Percentiles rank a stretch among this genome's conserved stretches.
phyloP scores from a whole-genome alignment of 108 stramenopile genomes.

The Fragilaria crotonensis region DNA sequence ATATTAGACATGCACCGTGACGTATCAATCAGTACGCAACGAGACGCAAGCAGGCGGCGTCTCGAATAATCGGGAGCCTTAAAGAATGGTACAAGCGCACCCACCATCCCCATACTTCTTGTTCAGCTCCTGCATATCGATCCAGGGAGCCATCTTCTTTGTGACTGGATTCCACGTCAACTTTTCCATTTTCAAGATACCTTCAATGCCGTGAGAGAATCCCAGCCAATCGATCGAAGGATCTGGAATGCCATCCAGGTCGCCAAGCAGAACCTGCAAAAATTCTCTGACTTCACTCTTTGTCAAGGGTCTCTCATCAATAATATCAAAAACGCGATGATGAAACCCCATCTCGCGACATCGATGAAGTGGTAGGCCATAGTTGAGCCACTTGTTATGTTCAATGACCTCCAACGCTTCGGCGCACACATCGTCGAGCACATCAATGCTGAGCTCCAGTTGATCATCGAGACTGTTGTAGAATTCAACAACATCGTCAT shows the following conservation, averaged over 20 bases:
- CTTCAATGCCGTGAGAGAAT: slow-evolving; percentile 22
- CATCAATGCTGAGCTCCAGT: slow-evolving; percentile 61
- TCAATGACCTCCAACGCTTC: slow-evolving; percentile 66
- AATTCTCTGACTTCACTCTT: slow-evolving; percentile 53
- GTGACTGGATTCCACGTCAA: slow-evolving; percentile 48
- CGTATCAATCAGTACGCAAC: too few relatives aligned
- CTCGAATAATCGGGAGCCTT: too few relatives aligned
- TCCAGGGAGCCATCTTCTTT: slow-evolving; percentile 62
- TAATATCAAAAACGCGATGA: slow-evolving; percentile 55
- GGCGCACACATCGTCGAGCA: slow-evolving; percentile 66
- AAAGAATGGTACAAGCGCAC: too few relatives aligned
- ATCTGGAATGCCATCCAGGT: slow-evolving; percentile 33
- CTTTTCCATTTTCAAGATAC: slow-evolving; percentile 25
- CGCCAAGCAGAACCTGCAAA: slow-evolving; percentile 62
- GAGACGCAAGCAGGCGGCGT: too few relatives aligned
- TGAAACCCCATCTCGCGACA: slow-evolving; percentile 61
- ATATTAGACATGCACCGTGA: too few relatives aligned
- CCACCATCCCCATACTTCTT: slow-evolving; percentile 17
- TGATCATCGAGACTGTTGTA: slow-evolving; percentile 68
- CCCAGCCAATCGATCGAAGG: slow-evolving; percentile 25
- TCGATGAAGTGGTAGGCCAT: slow-evolving; percentile 56
- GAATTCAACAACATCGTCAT: slow-evolving; percentile 46
- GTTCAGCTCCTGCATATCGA: slow-evolving; percentile 48
- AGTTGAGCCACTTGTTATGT: slow-evolving; percentile 68
- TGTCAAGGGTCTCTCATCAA: slow-evolving; percentile 68